These are phyloP conservation scores for Beta macrorhiza DNA, from an alignment of 179 eudicot genomes.

Conservation along the genomic window DNA sequence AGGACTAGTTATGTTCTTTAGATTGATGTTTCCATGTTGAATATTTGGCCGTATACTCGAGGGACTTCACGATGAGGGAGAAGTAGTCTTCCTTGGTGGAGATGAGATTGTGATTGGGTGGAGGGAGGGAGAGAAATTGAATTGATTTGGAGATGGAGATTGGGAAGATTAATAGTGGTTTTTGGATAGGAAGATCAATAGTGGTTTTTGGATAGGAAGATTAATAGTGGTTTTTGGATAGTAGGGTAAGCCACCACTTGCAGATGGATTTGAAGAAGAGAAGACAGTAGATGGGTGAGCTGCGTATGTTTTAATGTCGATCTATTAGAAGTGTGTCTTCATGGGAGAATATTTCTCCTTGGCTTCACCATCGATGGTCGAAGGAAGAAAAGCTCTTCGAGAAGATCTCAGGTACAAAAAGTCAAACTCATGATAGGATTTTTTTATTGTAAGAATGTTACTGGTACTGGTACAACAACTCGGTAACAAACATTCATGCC, in stretches of 20 bases:
- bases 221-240: not conserved
- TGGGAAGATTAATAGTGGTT: not conserved
- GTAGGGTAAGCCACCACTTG: not conserved
- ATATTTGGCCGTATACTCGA: not conserved
- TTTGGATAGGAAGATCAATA: too few relatives aligned
- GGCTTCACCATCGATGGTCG: not conserved
- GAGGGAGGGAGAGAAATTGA: not conserved
- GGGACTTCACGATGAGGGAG: too few relatives aligned
- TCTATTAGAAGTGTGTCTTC: not conserved
- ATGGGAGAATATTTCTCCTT: not conserved
- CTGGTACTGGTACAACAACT: too few relatives aligned
- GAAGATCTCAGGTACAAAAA: not conserved
- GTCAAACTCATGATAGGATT: too few relatives aligned
- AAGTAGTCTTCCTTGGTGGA: too few relatives aligned
- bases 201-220: too few relatives aligned
- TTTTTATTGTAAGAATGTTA: too few relatives aligned
- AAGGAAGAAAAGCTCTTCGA: not conserved
- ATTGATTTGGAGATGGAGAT: not conserved
- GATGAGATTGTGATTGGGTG: too few relatives aligned
- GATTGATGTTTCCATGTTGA: not conserved
- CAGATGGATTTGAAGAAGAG: not conserved
- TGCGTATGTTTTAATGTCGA: not conserved
- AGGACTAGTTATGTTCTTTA: not conserved
- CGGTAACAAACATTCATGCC: not conserved
- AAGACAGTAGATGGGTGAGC: not conserved